Percentiles rank a stretch among this genome's conserved stretches.
Evolutionary conservation across 495 filamentous ascomycete species (phyloP).

Genomic region (Clohesyomyces aquaticus): DNA sequence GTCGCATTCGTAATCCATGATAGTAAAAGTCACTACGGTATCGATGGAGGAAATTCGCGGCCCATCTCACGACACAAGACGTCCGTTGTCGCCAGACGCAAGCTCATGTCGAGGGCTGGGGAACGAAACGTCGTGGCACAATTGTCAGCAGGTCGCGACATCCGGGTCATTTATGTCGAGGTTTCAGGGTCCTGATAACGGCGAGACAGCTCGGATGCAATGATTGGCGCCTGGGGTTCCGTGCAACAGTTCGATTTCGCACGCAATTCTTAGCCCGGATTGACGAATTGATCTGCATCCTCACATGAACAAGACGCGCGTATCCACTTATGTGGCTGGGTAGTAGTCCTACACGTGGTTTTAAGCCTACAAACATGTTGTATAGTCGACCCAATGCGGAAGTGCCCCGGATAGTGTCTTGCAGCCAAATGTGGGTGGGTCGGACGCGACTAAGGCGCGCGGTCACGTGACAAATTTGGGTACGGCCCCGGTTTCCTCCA

Average conservation of each 20-base stretch:
- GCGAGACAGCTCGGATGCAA: no score
- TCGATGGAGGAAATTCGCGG: background rate
- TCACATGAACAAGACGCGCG: background rate
- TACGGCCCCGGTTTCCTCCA: no score
- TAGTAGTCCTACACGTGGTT: background rate
- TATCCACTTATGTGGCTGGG: background rate
- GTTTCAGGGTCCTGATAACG: slow-evolving; percentile 19
- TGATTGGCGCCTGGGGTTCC: slow-evolving; percentile 27
- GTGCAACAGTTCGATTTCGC: slow-evolving; percentile 13
- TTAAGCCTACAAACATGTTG: no score
- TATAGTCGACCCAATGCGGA: no score
- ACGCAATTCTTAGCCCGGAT: slow-evolving; percentile 29
- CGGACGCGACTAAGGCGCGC: no score
- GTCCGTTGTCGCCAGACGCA: background rate
- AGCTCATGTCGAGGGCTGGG: background rate
- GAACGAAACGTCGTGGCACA: slow-evolving; percentile 12
- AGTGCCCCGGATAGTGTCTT: no score
- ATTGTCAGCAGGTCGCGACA: slow-evolving; percentile 39
- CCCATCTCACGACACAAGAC: background rate
- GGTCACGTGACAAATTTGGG: no score
- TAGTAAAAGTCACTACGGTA: no score
- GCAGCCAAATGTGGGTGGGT: no score
- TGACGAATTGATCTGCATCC: slow-evolving; percentile 17
- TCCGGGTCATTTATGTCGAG: slow-evolving; percentile 28
- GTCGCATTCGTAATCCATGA: background rate